phyloP scores from a whole-genome alignment of 208 protist genomes.

The Histomonas meleagridis region DNA sequence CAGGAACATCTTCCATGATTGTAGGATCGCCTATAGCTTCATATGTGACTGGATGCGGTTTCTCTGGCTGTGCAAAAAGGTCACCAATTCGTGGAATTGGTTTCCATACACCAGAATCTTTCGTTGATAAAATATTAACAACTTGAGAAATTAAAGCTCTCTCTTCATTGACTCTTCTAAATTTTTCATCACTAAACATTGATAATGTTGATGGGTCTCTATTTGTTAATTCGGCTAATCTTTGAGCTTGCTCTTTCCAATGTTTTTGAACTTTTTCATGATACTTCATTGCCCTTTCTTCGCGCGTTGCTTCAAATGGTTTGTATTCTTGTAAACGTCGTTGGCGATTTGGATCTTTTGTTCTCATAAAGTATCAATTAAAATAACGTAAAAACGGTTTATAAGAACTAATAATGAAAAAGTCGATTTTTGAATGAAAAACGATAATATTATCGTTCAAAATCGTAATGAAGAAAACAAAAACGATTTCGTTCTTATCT shows the following conservation, averaged over 20 bases:
- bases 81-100: not conserved
- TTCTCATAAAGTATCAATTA: no score
- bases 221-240: not conserved
- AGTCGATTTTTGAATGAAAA: no score
- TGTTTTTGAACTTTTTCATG: not conserved
- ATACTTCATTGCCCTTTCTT: not conserved
- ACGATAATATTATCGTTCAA: no score
- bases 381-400: no score
- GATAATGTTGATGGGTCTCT: not conserved
- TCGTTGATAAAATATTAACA: not conserved
- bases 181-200: constrained; percentile 10
- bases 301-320: not conserved
- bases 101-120: not conserved
- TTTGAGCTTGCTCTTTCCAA: not conserved
- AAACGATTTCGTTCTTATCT: no score
- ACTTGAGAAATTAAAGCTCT: not conserved
- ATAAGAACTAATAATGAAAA: no score
- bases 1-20: not conserved
- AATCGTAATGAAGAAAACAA: no score
- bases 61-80: not conserved
- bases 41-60: not conserved
- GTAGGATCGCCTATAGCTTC: not conserved
- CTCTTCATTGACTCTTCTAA: not conserved
- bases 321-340: not conserved
- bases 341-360: not conserved